Evolutionary conservation across 2,329 filamentous ascomycete genomes (phyloP).

Genomic region (Fusarium proliferatum): DNA sequence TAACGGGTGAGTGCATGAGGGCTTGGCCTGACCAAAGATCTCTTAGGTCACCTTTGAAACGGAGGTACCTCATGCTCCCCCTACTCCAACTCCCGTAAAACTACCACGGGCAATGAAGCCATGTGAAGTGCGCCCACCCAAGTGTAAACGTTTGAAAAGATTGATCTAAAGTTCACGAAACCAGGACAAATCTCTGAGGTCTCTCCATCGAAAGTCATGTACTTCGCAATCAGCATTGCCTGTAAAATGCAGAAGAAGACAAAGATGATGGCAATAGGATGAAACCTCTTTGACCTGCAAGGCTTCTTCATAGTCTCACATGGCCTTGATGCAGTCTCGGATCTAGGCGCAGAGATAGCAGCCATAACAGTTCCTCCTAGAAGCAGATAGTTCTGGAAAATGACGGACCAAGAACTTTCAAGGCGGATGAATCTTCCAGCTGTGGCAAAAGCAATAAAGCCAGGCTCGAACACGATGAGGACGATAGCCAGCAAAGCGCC

Average conservation of each 20-base stretch:
- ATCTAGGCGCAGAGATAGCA: slow-evolving; percentile 6
- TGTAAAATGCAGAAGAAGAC: slow-evolving; percentile 21
- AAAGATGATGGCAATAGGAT: slow-evolving; percentile 13
- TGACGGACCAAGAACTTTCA: not conserved
- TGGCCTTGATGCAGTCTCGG: not conserved
- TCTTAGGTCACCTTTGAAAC: not conserved
- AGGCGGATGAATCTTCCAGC: slow-evolving; percentile 2
- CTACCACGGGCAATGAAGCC: slow-evolving; percentile 19
- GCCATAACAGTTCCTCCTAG: slow-evolving; percentile 12
- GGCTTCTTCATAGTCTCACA: not conserved
- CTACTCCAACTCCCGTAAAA: slow-evolving; percentile 21
- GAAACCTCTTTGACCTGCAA: not conserved
- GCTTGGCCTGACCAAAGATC: not conserved
- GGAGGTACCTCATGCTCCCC: not conserved
- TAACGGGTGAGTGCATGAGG: not conserved
- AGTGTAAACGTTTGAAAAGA: slow-evolving; percentile 27
- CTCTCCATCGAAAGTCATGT: slow-evolving; percentile 12
- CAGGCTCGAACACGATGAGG: not conserved
- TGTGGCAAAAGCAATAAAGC: not conserved
- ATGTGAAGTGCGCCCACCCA: slow-evolving; percentile 29
- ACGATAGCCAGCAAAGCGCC: slow-evolving; percentile 11
- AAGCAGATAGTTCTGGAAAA: not conserved
- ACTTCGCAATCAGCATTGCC: slow-evolving; percentile 15
- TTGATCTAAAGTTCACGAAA: slow-evolving; percentile 34
- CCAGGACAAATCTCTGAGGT: slow-evolving; percentile 17